phyloP scores from a whole-genome alignment of 345 rosid genomes.

The Boechera stricta region DNA sequence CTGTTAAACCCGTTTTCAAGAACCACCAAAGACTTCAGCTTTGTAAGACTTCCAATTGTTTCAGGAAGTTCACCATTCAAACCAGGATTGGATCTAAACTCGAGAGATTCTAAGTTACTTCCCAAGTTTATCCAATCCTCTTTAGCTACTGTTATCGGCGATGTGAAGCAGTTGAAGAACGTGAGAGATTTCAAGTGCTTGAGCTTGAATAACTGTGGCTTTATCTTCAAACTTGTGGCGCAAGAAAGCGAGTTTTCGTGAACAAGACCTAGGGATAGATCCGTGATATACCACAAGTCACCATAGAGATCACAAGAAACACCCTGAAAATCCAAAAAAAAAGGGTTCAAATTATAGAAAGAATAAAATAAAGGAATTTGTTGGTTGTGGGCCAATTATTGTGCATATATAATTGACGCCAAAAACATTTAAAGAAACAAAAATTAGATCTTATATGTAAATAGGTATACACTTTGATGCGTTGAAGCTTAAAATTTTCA shows the following conservation, averaged over 20 bases:
- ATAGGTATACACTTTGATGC: conserved; percentile 31
- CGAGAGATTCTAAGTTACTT: conserved; percentile 61
- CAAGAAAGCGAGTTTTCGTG: conserved; percentile 86
- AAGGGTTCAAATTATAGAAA: conserved; percentile 3
- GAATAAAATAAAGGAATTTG: not conserved
- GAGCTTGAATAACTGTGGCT: conserved; percentile 68
- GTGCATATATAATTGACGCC: conserved; percentile 28
- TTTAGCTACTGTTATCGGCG: conserved; percentile 45
- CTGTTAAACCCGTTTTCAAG: conserved; percentile 77
- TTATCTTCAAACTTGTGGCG: conserved; percentile 54
- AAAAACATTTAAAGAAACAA: conserved; percentile 23
- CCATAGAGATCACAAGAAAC: conserved; percentile 80
- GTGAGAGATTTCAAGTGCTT: conserved; percentile 73
- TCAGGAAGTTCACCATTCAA: conserved; percentile 68
- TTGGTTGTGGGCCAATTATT: conserved; percentile 29
- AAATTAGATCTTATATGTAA: conserved; percentile 36
- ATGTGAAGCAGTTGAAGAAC: conserved; percentile 71
- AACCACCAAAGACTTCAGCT: conserved; percentile 78
- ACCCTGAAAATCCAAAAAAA: conserved; percentile 58
- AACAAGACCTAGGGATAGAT: conserved; percentile 68
- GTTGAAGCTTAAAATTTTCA: conserved; percentile 13
- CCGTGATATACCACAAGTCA: conserved; percentile 86
- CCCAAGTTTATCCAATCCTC: conserved; percentile 62
- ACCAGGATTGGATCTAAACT: conserved; percentile 80
- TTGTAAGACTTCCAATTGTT: conserved; percentile 54